A percentile compares a stretch with the other conserved stretches of the same genome.
Evolutionary conservation across 306 rosid genomes (phyloP).

Genomic region (Ammopiptanthus mongolicus): DNA sequence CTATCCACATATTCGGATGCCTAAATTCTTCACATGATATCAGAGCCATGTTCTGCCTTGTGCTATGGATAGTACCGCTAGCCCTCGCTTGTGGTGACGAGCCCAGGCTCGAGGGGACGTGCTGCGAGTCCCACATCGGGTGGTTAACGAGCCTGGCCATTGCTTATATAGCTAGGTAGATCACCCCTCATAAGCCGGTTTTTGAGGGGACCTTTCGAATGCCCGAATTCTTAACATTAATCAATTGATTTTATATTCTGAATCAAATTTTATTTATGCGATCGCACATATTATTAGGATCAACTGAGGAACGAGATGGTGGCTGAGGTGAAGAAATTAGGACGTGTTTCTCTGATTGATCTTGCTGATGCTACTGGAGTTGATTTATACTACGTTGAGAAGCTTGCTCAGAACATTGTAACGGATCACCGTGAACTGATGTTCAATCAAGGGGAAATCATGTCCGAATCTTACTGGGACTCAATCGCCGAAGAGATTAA

Average conservation of each 20-base stretch:
- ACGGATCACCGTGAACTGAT: constrained; percentile 53
- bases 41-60: no score
- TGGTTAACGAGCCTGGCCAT: no score
- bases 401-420: constrained; percentile 58
- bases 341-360: constrained; percentile 83
- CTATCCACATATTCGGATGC: no score
- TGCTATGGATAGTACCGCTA: no score
- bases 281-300: constrained; percentile 43
- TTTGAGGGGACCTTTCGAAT: no score
- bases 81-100: no score
- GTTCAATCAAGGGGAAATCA: constrained; percentile 84
- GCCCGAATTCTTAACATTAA: no score
- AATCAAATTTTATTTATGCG: neutral
- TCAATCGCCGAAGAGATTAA: constrained; percentile 80
- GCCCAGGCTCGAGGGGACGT: no score
- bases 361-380: constrained; percentile 80
- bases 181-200: no score
- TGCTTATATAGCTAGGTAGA: no score
- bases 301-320: constrained; percentile 79
- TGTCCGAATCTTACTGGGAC: constrained; percentile 85
- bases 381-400: constrained; percentile 86
- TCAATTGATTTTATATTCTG: neutral
- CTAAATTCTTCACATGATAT: no score
- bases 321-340: constrained; percentile 63
- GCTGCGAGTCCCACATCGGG: no score